Evolutionary conservation across 225 moss, liverwort and hornwort genomes (phyloP).

Genomic region (Pleurozium schreberi): DNA sequence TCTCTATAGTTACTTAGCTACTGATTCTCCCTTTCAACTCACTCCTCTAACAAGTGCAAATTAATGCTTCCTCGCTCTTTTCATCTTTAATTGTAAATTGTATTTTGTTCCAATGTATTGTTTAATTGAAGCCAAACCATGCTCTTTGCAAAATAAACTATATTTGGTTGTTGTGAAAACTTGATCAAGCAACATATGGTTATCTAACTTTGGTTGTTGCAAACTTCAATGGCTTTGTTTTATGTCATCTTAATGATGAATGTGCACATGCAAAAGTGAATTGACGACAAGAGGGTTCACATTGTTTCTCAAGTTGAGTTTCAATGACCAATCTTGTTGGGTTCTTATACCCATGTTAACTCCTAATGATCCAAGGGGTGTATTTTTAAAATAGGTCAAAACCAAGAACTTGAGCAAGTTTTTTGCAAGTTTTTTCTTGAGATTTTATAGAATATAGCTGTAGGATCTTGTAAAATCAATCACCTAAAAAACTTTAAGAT

Average conservation of each 20-base stretch:
- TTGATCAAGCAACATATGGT: background rate
- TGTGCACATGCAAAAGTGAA: rapidly evolving
- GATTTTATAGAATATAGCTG: too few species aligned
- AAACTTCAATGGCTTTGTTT: rapidly evolving
- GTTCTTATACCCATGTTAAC: rapidly evolving
- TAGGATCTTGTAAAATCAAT: too few species aligned
- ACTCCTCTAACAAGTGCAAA: rapidly evolving
- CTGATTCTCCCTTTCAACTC: background rate
- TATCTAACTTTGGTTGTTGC: rapidly evolving
- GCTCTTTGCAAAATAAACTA: background rate
- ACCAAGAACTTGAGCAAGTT: too few species aligned
- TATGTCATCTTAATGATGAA: background rate
- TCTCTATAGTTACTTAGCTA: background rate
- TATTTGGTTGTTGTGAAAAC: background rate
- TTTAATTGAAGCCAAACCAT: background rate
- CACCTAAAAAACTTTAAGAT: too few species aligned
- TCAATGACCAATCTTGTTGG: rapidly evolving
- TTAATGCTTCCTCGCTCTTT: background rate
- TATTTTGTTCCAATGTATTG: background rate
- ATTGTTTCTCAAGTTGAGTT: rapidly evolving
- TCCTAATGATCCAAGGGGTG: too few species aligned
- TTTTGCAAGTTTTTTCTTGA: too few species aligned
- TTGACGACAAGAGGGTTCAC: background rate
- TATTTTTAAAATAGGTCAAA: too few species aligned
- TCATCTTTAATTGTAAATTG: rapidly evolving